Evolutionary conservation across 2,329 filamentous ascomycete species (phyloP).

Genomic region (Aspergillus viridinutans): DNA sequence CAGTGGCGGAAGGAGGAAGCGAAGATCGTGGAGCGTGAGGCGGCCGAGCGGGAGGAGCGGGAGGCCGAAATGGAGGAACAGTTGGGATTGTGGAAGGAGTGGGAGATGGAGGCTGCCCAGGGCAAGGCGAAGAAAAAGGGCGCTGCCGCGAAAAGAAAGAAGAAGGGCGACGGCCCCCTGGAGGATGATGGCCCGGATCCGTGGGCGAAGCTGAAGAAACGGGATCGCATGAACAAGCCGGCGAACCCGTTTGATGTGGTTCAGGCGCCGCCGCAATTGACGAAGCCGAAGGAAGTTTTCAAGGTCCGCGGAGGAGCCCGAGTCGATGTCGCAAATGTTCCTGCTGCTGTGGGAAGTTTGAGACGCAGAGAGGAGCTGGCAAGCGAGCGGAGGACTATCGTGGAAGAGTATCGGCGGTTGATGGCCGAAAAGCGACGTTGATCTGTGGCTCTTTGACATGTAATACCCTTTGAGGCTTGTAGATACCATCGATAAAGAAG

Average conservation of each 20-base stretch:
- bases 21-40: conserved; percentile 65
- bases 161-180: conserved; percentile 42
- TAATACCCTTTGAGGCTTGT: background rate
- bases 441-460: background rate
- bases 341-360: conserved; percentile 65
- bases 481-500: background rate
- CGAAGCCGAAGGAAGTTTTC: conserved; percentile 59
- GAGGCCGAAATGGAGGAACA: conserved; percentile 61
- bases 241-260: conserved; percentile 52
- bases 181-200: conserved; percentile 67
- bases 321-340: conserved; percentile 65
- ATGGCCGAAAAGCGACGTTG: conserved; percentile 54
- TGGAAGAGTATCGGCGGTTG: conserved; percentile 67
- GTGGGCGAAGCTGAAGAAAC: conserved; percentile 69
- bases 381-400: conserved; percentile 64
- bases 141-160: conserved; percentile 38
- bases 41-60: conserved; percentile 68
- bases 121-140: conserved; percentile 49
- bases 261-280: conserved; percentile 71
- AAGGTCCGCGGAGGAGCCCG: conserved; percentile 61
- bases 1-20: conserved; percentile 55
- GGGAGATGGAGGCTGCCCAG: conserved; percentile 52
- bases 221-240: conserved; percentile 36
- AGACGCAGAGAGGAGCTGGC: conserved; percentile 68
- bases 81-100: conserved; percentile 60